Base-by-base conservation (phyloP, 768 basidiomycete genomes). In the Crucibulum laeve region DNA sequence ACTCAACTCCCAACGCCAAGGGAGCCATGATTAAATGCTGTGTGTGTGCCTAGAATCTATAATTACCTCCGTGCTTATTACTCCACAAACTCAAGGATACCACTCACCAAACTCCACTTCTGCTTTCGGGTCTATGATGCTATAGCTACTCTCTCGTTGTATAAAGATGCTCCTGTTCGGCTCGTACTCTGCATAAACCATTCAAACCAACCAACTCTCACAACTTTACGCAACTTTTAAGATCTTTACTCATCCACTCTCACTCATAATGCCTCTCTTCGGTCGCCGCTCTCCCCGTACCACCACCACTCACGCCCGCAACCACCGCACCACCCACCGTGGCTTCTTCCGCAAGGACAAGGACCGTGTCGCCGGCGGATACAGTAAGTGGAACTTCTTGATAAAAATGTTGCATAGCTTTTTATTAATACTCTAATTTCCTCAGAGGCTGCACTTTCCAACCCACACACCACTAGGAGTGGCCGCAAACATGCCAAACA, bases 301-400 rank as follows among this genome's bases (percentile, higher is more conserved):
- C 10, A 4, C 11, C 34, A 33, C 17, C 25, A 26, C 34, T 26
- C 47, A 48, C 39, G 19, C 33, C 10, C 25, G 19, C 45, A 26
- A 28, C 24, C 30, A 7, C 26, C 43, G 7, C 40, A 34, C 18
- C 42, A n/a, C 5, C 22, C 13, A 18, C 13, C 14, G 5, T 24
- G 22, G 17, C 13, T 69, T 67, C 50, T 63, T 61, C 48, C 62
- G 67, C 19, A 61, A 58, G 46, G 67, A 77, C 50, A 64, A 53
- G 21, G 69, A 73, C 41, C 68, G 69, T 25, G 72, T 74, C 32
- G 73, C 73, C 18, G 73, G 66, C 24, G 74, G 74, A 24, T 69
- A 71, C 55, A 74, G 75, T 75, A 54, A 54, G 73, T 56, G 21
- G 37, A 21, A 25, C 17, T 42, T 15, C 3, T 36, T 25, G 10